phyloP scores from a whole-genome alignment of 2,329 filamentous ascomycete species.

The Myriosclerotinia duriaeana region DNA sequence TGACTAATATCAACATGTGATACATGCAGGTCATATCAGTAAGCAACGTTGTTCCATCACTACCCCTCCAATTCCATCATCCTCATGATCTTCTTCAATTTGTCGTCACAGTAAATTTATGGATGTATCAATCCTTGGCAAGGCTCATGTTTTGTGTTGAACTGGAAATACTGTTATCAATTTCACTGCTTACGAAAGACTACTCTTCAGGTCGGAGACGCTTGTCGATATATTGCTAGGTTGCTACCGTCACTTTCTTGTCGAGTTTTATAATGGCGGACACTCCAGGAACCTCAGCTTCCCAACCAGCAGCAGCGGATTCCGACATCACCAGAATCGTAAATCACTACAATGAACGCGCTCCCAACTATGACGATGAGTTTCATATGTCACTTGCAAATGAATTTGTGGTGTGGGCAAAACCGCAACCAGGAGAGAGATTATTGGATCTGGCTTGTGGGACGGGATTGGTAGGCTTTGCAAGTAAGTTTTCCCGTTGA shows the following conservation, averaged over 20 bases:
- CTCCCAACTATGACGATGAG: not conserved
- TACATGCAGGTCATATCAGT: not conserved
- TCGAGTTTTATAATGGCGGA: not conserved
- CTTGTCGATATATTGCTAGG: not conserved
- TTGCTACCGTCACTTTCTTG: not conserved
- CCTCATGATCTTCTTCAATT: not conserved
- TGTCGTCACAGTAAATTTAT: not conserved
- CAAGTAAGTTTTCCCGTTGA: not conserved
- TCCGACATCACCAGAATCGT: not conserved
- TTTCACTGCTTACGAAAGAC: not conserved
- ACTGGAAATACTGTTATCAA: not conserved
- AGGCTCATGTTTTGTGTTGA: not conserved
- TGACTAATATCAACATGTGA: not conserved
- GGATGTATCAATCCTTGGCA: not conserved
- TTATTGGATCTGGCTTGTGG: constrained; percentile 16
- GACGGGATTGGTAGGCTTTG: constrained; percentile 7
- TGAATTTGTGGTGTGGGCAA: not conserved
- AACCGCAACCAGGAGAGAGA: not conserved
- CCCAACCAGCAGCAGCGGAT: not conserved
- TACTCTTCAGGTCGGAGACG: not conserved
- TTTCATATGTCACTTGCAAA: not conserved
- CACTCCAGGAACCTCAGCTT: not conserved
- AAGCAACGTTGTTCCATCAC: not conserved
- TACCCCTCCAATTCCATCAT: not conserved
- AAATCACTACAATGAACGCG: not conserved